phyloP scores from a whole-genome alignment of 805 yeast species.

The Ogataea paraovalis region DNA sequence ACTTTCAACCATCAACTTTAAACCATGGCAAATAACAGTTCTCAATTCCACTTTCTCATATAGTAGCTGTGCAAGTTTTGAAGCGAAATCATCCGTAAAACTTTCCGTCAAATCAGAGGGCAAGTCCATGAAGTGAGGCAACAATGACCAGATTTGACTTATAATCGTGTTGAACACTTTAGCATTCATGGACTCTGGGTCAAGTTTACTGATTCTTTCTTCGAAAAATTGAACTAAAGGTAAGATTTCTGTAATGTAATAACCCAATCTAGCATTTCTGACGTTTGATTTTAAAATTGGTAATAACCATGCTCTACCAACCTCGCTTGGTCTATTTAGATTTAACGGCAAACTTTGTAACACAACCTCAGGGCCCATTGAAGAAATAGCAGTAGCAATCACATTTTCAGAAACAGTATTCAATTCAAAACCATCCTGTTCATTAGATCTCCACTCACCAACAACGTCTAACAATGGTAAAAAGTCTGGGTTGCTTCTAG shows the following conservation, averaged over 20 bases:
- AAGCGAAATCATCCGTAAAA: constrained; percentile 76
- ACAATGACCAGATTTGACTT: constrained; percentile 88
- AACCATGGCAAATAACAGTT: constrained; percentile 76
- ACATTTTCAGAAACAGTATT: constrained; percentile 77
- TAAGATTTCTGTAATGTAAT: constrained; percentile 56
- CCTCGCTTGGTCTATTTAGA: constrained; percentile 51
- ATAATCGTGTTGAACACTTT: constrained; percentile 81
- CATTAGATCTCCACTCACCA: constrained; percentile 84
- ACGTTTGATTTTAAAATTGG: constrained; percentile 88
- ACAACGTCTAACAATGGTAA: constrained; percentile 62
- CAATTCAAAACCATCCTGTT: constrained; percentile 59
- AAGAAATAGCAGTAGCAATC: constrained; percentile 70
- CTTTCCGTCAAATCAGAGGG: constrained; percentile 67
- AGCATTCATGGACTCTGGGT: constrained; percentile 58
- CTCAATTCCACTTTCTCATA: constrained; percentile 75
- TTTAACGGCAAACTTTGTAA: constrained; percentile 75
- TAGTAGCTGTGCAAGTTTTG: constrained; percentile 64
- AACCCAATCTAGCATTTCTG: constrained; percentile 62
- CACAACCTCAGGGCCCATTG: constrained; percentile 85
- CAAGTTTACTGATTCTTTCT: constrained; percentile 38
- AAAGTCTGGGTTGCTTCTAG: constrained; percentile 68
- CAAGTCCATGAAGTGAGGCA: constrained; percentile 85
- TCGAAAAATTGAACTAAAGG: constrained; percentile 62
- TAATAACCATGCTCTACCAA: constrained; percentile 95
- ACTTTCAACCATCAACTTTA: constrained; percentile 74